These are phyloP conservation scores for Tricholoma saponaceum DNA, from an alignment of 768 basidiomycete species.

Conservation along the genomic window DNA sequence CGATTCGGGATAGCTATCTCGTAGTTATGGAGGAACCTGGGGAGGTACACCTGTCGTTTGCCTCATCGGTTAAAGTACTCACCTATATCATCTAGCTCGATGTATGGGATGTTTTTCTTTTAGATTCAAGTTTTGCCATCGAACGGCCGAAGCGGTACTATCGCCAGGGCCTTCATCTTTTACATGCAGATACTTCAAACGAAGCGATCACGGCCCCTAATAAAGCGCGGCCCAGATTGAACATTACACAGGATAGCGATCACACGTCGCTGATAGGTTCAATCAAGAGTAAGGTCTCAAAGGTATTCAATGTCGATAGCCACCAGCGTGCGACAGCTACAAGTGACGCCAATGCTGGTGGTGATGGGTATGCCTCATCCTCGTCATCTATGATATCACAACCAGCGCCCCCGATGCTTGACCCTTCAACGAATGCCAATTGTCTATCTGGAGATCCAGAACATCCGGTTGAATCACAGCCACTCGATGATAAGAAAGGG, in stretches of 20 bases:
- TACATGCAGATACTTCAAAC: conserved; percentile 34
- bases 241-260: conserved; percentile 21
- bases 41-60: conserved; percentile 45
- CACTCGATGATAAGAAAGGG: conserved; percentile 41
- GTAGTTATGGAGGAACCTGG: conserved; percentile 85
- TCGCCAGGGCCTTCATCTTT: conserved; percentile 74
- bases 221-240: conserved; percentile 6
- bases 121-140: conserved; percentile 86
- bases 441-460: conserved; percentile 36
- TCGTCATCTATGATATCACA: conserved; percentile 35
- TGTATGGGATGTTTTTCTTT: conserved; percentile 92
- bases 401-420: conserved; percentile 57
- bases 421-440: conserved; percentile 75
- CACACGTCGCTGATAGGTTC: conserved; percentile 42
- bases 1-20: conserved; percentile 88
- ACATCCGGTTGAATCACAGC: conserved; percentile 17
- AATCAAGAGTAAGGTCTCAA: conserved; percentile 43
- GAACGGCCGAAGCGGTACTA: conserved; percentile 89
- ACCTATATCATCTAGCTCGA: conserved; percentile 42
- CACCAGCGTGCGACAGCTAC: conserved; percentile 13
- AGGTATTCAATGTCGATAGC: conserved; percentile 34
- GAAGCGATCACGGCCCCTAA: conserved; percentile 1
- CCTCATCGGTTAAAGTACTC: not conserved
- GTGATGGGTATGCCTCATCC: conserved; percentile 21
- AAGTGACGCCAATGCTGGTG: conserved; percentile 10